Base-by-base conservation (phyloP, 2,329 filamentous ascomycete genomes). In the Exophiala dermatitidis region DNA sequence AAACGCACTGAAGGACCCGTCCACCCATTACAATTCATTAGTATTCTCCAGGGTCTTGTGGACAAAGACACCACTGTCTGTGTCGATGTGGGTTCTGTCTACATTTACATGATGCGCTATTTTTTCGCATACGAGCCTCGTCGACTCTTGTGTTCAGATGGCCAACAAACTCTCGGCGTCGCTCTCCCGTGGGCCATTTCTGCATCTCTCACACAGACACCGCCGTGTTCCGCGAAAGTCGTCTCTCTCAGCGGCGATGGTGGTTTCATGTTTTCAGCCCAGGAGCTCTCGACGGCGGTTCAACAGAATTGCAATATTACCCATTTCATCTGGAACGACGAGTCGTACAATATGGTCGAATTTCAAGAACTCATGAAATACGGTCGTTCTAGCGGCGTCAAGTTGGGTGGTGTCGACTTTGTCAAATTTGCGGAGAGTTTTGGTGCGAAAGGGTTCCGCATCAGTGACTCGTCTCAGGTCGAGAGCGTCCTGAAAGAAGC, bases 341-440 rank as follows among this genome's bases (percentile, higher is more conserved):
- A 71, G 42, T 69, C 68, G 31, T 77, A 72, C 63, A 76, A 77
- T 60, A 77, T 77, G 74, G 72, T 77, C 3, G 71, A 76, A 64
- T 77, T 77, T 60, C 74, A 77, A 58, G 74, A 76, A 63, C 72
- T 74, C 52, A 69, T 73, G 63, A 77, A 76, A 63, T 76, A 76
- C 60, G 73, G 73, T 2, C 67, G 74, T 29, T 69, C 66, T 30
- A 66, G 66, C 5, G 74, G 74, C 10, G 71, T 76, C 50, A 68
- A 70, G 36, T 64, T 77, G 2, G 67, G 74, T 0, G 74, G 74
- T 1, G 70, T 76, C 2, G 74, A 76, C 50, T 77, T 77, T 58
- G 73, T 72, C 51, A 71, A 69, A 57, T 72, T 72, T 49, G 74
- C 73, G 1, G 72, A 75, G 60, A 69, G 68, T 2, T 76, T 76